phyloP scores from a whole-genome alignment of 2,329 filamentous ascomycete genomes.

The Myriangium duriaei region DNA sequence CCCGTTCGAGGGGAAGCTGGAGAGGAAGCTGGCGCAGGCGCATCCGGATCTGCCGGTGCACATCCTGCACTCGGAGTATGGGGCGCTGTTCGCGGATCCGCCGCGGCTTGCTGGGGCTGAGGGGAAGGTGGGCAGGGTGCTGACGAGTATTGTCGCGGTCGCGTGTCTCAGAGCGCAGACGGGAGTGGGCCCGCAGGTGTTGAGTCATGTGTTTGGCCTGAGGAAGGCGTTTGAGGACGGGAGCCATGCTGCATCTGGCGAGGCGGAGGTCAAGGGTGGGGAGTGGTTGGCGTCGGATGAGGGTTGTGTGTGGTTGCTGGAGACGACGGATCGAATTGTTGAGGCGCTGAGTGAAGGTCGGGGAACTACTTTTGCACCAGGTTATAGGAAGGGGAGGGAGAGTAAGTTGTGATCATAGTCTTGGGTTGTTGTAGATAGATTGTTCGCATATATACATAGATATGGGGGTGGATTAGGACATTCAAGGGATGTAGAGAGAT shows the following conservation, averaged over 20 bases:
- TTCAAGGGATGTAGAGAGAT: too few relatives aligned
- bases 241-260: constrained; percentile 33
- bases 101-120: constrained; percentile 18
- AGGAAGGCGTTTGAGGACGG: constrained; percentile 64
- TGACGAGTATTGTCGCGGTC: constrained; percentile 63
- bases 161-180: constrained; percentile 66
- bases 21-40: constrained; percentile 55
- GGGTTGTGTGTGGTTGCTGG: constrained; percentile 50
- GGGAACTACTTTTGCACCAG: constrained; percentile 46
- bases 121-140: constrained; percentile 52
- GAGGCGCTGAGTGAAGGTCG: constrained; percentile 32
- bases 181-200: constrained; percentile 70
- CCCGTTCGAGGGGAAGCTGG: constrained; percentile 60
- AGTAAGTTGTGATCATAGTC: constrained; percentile 2
- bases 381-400: constrained; percentile 13
- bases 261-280: constrained; percentile 45
- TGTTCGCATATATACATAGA: constrained; percentile 2
- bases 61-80: constrained; percentile 65
- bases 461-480: constrained; percentile 1
- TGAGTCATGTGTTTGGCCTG: constrained; percentile 70
- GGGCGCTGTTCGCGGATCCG: constrained; percentile 59
- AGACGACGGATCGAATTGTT: constrained; percentile 50
- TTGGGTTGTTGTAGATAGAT: constrained; percentile 1
- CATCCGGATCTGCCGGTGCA: constrained; percentile 75
- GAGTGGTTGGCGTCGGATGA: constrained; percentile 54